Base-by-base conservation (phyloP, 2,329 filamentous ascomycete species). In the Zalaria sp. region DNA sequence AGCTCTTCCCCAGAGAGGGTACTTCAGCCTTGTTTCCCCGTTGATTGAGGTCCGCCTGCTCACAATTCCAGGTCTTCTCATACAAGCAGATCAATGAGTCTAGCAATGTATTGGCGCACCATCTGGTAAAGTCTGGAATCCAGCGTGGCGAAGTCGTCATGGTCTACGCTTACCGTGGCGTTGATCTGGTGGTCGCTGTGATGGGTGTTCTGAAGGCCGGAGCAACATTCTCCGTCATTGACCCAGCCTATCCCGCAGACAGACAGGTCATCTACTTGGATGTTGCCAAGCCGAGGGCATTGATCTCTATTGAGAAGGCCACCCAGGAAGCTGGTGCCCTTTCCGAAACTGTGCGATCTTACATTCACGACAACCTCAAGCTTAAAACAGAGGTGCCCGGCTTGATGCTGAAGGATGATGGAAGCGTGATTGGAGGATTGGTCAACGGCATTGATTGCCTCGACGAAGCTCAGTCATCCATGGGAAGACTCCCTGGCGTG, bases 1-100 rank as follows among this genome's bases (percentile, higher is more conserved):
- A 62, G 42, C 59, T 69, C 51, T 5, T 52, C 58, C n/a, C 50
- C 54, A 6, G 47, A 54, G 42, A 53, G 60, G 41, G 47, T 47
- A 34, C 3, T 35, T 35, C 5, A n/a, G 7, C 7, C 29, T 3
- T 32, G 7, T 3, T 7, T 7, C 7, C 7, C 7, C 29, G 2
- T 32, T 32, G 18, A 18, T 2, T 32, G 29, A 32, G 7, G n/a
- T n/a, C n/a, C 7, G 7, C 10, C 8, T 36, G 31, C 40, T 38
- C 3, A 36, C 10, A 5, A 10, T 25, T 6, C 1, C 25, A 47
- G 46, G 46, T 64, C 57, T 95, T 91, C 61, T 89, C 79, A 25
- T 96, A 95, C 60, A 69, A 69, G 49, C 84, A 93, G 54, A 94
- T 96, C 56, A 73, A 87, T 56, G 82, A 94, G 64, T 80, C 81